Evolutionary conservation across 192 early-diverging fungal genomes (phyloP), one percentile per base, ranked within the genome.

Genomic region (Ambispora gerdemannii): DNA sequence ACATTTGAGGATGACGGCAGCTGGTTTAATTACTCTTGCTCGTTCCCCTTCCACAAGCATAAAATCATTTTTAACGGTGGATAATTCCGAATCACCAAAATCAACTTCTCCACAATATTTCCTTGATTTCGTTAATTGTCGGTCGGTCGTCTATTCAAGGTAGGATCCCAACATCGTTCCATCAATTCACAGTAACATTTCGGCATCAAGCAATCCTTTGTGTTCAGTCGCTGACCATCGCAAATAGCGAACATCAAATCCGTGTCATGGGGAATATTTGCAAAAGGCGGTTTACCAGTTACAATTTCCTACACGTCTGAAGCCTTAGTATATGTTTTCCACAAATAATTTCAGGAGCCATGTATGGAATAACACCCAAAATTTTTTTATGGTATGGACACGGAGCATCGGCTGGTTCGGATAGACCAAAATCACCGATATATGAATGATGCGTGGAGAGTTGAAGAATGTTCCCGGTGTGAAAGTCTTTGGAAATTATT

Each of bases 291-390:
- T 63, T 72, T 70, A 13, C 77, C 77, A 6, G 73, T 61, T 1
- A 73, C 75, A 49, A 78, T 34, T 63, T 78, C 77, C 77, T 73
- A 78, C 27, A 78, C 70, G 25, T 78, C 77, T 17, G 65, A 67
- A 10, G 31, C 36, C 19, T 30, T 50, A 22, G 38, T 67, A 25
- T 67, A 67, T 47, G 17, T 36, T 50, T 4, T 13, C 65, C 36
- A 11, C 28, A 19, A 27, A 67, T 22, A 28, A 67, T 36, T 52
- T 67, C 65, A 8, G 43, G 33, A 11, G 65, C 47, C 25, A 67
- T 47, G 47, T 67, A 67, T 13, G 65, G 34, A 13, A 67, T 38
- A 4, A 47, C 47, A 17, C 65, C 65, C 13, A 51, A 67, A 28
- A 52, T 6, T 30, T 52, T 30, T 30, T 43, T 27, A n/a, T 67